Evolutionary conservation across 495 filamentous ascomycete genomes (phyloP), one percentile per base, ranked within the genome.

Genomic region (Apiosordaria backusii): DNA sequence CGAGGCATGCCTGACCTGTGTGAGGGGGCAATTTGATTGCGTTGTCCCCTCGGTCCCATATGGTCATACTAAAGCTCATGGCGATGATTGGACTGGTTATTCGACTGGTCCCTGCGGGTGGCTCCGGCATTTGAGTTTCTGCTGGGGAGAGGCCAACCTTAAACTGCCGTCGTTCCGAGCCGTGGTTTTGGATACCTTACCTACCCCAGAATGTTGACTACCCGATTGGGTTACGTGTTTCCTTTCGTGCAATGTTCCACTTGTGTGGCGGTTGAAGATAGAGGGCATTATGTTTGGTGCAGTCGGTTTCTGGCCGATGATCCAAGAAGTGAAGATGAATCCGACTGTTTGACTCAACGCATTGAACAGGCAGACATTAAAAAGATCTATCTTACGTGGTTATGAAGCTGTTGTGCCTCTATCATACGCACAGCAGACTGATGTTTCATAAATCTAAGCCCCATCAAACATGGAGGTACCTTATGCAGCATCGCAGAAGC

Each of bases 41-140:
- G 35, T 45, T 13, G n/a, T n/a, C 35, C 9, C 35, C 9, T 45
- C 5, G 0, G 18, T 22, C 18, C 10, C 18, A 55, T 23, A 55
- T 55, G 52, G 18, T 3, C 7, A 55, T 18, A 13, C 21, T 21
- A 22, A 55, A 55, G 16, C 13, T 21, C 18, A 1, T 2, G 2
- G 52, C 13, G 9, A 55, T 55, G 9, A 55, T 19, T 55, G 52
- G 52, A 55, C 52, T 23, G 52, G 52, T 19, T 55, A 55, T 69
- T 69, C 62, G 63, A 29, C 64, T 60, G 27, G 52, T 52, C 64
- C 26, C 29, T 67, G 52, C 59, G 27, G 29, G 68, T 64, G 53
- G 64, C 50, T 54, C 64, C 66, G 62, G 63, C 64, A 68, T 59
- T 64, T 64, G 63, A 62, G 62, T 53, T 61, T 45, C 52, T 57